phyloP scores from a whole-genome alignment of 2,329 filamentous ascomycete genomes.

The Ceratocystis papillata region DNA sequence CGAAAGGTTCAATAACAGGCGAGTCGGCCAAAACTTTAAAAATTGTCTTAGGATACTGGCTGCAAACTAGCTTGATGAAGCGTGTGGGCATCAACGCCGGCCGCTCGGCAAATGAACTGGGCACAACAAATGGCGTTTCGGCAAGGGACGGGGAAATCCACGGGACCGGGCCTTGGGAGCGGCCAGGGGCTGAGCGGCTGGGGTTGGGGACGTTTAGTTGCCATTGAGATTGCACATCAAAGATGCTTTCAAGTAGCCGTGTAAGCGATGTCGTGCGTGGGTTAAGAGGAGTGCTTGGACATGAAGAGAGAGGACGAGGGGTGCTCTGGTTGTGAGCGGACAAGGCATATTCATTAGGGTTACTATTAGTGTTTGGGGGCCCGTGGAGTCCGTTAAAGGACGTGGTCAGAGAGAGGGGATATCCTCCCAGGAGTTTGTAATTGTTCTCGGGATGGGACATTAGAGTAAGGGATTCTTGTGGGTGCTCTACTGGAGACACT shows the following conservation, averaged over 20 bases:
- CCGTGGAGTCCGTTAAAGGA: no score
- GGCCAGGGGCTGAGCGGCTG: neutral
- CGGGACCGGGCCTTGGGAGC: neutral
- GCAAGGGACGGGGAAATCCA: neutral
- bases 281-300: neutral
- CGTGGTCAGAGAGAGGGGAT: no score
- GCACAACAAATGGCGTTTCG: neutral
- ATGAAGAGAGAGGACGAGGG: neutral
- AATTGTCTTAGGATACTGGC: neutral
- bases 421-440: no score
- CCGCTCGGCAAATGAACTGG: neutral
- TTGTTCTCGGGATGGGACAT: no score
- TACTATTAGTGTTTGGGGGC: no score
- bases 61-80: slow-evolving; percentile 1
- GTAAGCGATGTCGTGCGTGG: neutral
- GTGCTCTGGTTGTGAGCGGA: no score
- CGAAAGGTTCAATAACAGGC: no score
- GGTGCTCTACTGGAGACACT: no score
- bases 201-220: neutral
- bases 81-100: neutral
- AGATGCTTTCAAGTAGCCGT: neutral
- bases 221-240: neutral
- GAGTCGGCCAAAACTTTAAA: no score
- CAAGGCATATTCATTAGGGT: no score
- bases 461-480: no score